Evolutionary conservation across 371 early-diverging fungal species (phyloP).

Genomic region (Choanephora cucurbitarum): DNA sequence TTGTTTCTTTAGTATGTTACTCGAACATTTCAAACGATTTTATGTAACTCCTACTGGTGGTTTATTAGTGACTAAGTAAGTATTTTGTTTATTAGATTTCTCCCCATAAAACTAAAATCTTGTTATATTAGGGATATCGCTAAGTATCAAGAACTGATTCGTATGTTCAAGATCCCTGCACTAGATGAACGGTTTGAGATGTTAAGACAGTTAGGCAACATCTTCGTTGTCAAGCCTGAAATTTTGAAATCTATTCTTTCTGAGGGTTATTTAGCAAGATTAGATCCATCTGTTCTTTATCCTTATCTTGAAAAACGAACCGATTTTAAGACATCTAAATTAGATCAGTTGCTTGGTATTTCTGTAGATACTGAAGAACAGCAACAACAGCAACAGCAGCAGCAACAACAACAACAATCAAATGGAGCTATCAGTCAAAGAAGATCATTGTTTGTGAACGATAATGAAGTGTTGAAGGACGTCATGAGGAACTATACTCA

Average conservation of each 20-base stretch:
- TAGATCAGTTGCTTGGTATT: slow-evolving; percentile 62
- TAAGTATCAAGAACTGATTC: slow-evolving; percentile 87
- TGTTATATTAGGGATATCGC: slow-evolving; percentile 76
- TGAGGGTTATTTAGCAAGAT: slow-evolving; percentile 78
- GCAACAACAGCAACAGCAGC: slow-evolving; percentile 4
- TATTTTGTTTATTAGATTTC: background rate
- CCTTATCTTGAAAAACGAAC: slow-evolving; percentile 86
- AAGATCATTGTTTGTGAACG: slow-evolving; percentile 51
- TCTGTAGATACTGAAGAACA: slow-evolving; percentile 31
- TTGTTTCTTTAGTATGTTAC: slow-evolving; percentile 61
- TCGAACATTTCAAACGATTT: slow-evolving; percentile 93
- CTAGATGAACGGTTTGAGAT: slow-evolving; percentile 87
- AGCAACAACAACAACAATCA: slow-evolving; percentile 2
- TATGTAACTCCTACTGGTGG: slow-evolving; percentile 84
- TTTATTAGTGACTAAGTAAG: slow-evolving; percentile 82
- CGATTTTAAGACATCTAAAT: slow-evolving; percentile 78
- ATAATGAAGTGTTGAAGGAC: slow-evolving; percentile 48
- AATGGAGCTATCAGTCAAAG: slow-evolving; percentile 30
- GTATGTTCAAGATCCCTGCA: slow-evolving; percentile 70
- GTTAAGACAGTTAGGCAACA: slow-evolving; percentile 89
- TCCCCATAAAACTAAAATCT: too few relatives aligned
- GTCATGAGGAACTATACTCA: slow-evolving; percentile 43
- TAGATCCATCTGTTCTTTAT: slow-evolving; percentile 75
- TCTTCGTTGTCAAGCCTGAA: slow-evolving; percentile 90
- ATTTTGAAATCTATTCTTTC: slow-evolving; percentile 82